phyloP scores from a whole-genome alignment of 805 yeast genomes.

The Candida montana region DNA sequence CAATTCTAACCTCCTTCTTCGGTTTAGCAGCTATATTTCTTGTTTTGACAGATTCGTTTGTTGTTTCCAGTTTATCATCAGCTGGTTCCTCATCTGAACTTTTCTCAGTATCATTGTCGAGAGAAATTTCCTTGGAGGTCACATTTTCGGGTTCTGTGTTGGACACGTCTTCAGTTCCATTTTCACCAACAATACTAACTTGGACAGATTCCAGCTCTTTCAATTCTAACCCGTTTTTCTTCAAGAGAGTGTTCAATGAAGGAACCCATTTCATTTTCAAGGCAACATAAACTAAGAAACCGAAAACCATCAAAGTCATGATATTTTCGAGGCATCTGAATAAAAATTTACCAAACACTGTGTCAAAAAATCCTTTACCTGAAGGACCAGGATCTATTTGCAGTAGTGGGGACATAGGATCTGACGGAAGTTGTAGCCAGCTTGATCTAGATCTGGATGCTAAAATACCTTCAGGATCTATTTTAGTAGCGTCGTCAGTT shows the following conservation, averaged over 20 bases:
- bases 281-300: slow-evolving; percentile 24
- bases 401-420: slow-evolving; percentile 15
- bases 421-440: slow-evolving; percentile 14
- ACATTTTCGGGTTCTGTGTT: no score
- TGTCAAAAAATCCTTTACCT: slow-evolving; percentile 16
- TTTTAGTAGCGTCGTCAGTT: slow-evolving; percentile 1
- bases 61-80: no score
- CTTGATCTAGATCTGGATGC: slow-evolving; percentile 16
- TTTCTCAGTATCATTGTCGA: no score
- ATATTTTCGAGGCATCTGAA: slow-evolving; percentile 36
- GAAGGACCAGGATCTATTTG: slow-evolving; percentile 23
- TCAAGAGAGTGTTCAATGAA: slow-evolving; percentile 27
- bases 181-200: slow-evolving; percentile 2
- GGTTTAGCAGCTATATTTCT: slow-evolving; percentile 1
- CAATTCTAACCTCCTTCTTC: slow-evolving; percentile 24
- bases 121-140: no score
- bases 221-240: slow-evolving; percentile 29
- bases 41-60: background rate
- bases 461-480: slow-evolving; percentile 9
- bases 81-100: no score
- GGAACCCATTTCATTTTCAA: slow-evolving; percentile 29
- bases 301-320: slow-evolving; percentile 28
- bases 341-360: slow-evolving; percentile 26
- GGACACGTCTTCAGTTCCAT: slow-evolving; percentile 6
- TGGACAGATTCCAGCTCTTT: slow-evolving; percentile 20